phyloP scores from a whole-genome alignment of 1,284 basidiomycete species.

The Cerrena zonata region DNA sequence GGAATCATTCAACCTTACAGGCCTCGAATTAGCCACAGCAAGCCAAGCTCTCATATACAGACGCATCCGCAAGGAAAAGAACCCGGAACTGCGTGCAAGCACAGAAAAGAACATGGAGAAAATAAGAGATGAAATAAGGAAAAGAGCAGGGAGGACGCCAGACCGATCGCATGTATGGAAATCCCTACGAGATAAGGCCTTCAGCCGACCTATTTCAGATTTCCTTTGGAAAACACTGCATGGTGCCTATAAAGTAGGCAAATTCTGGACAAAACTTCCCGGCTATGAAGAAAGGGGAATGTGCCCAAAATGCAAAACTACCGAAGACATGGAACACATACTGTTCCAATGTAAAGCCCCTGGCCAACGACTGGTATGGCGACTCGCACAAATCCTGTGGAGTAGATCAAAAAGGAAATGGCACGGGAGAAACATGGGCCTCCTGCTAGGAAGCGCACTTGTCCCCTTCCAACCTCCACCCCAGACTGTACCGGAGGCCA shows the following conservation, averaged over 20 bases:
- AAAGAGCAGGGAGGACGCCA: no score
- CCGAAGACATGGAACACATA: no score
- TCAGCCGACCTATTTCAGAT: slow-evolving; percentile 19
- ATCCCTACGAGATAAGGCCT: slow-evolving; percentile 15
- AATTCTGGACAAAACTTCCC: slow-evolving; percentile 26
- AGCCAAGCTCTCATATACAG: slow-evolving; percentile 3
- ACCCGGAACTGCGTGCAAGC: no score
- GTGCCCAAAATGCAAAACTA: slow-evolving; percentile 23
- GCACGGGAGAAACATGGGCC: no score
- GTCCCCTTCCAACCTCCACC: no score
- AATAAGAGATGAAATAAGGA: no score
- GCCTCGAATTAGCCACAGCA: no score
- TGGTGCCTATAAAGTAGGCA: slow-evolving; percentile 25
- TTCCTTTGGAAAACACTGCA: slow-evolving; percentile 32
- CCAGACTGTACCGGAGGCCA: no score
- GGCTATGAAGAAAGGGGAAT: slow-evolving; percentile 17
- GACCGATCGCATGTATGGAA: slow-evolving; percentile 11
- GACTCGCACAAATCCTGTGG: no score
- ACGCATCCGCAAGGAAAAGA: not conserved
- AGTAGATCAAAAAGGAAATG: no score
- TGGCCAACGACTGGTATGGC: slow-evolving; percentile 24
- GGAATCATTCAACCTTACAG: not conserved
- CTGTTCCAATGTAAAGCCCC: slow-evolving; percentile 22
- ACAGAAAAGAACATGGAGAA: no score
- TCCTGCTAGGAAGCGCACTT: no score